Evolutionary conservation across 805 yeast species (phyloP), one percentile per base, ranked within the genome.

Genomic region (Wickerhamomyces xylosicus): DNA sequence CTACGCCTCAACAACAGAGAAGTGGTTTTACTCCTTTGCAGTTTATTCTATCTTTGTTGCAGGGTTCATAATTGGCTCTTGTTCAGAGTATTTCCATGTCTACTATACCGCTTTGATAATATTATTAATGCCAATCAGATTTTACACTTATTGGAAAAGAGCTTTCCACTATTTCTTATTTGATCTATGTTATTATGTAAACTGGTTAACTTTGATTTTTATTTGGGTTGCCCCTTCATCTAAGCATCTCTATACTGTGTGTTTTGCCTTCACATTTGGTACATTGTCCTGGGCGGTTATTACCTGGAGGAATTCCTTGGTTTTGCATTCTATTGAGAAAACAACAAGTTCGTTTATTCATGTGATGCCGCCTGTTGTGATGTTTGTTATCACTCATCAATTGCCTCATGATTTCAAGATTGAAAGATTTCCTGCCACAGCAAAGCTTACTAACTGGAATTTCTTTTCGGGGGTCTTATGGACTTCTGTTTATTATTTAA

Each of bases 251-350:
- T 90, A 82, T 61, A 75, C 85, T 14, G 72, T 90, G 3, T 86
- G 94, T 47, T 89, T 85, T 59, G 82, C 95, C 9, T 75, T 90
- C 43, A 72, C 92, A 1, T 78, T 82, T 63, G 98, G 97, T 1
- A 85, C 97, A 0, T 62, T 90, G 40, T 74, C 95, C 5, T 89
- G 85, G 72, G 97, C 97, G 0, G 95, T 90, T 18, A 78, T 90
- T 34, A 85, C 96, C 0, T 90, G 97, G 98, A 70, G 95, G 49
- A 90, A 90, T 57, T 87, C 96, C 6, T 66, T 90, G 40, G 97
- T 90, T 8, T 66, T 90, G 36, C 98, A 90, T 55, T 79, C 90
- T 11, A 72, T 90, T 43, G 98, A 90, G 47, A 90, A 90, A 58
- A 85, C 89, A 14, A 92, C 97, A 2, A 78, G 90, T 17, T 79